These are phyloP conservation scores for Phaseolus coccineus DNA, from an alignment of 331 rosid species.

Conservation along the genomic window DNA sequence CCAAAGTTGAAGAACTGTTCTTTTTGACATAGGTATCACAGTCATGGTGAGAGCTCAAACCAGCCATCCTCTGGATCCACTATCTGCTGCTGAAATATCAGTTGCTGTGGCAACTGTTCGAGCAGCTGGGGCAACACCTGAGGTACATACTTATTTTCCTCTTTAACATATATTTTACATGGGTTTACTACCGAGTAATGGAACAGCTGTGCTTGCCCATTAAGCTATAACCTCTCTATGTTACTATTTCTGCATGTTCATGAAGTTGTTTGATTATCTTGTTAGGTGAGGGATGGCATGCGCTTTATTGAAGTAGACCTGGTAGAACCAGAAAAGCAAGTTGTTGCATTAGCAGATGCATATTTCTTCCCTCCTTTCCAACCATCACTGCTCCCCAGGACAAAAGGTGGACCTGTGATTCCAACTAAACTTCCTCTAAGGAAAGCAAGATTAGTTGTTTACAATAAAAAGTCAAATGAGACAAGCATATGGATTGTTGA, in stretches of 20 bases:
- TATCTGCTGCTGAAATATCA: constrained; percentile 92
- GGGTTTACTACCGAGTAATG: neutral
- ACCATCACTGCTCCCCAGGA: constrained; percentile 87
- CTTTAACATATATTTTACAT: constrained; percentile 13
- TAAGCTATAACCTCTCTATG: neutral
- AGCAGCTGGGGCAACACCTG: constrained; percentile 96
- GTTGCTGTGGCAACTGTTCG: constrained; percentile 96
- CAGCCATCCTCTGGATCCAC: constrained; percentile 93
- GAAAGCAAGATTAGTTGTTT: constrained; percentile 90
- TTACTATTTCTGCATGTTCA: constrained; percentile 4
- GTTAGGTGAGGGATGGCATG: constrained; percentile 92
- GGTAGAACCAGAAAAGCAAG: constrained; percentile 84
- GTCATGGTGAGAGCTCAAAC: constrained; percentile 84
- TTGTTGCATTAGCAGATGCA: constrained; percentile 96
- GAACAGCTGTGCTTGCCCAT: constrained; percentile 27
- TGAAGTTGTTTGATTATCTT: constrained; percentile 41
- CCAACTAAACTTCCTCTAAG: constrained; percentile 94
- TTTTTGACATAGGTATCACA: constrained; percentile 64
- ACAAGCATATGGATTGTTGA: constrained; percentile 87
- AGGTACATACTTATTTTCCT: constrained; percentile 57
- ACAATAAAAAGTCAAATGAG: constrained; percentile 88
- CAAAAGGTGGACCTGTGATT: constrained; percentile 91
- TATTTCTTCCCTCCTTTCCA: constrained; percentile 98
- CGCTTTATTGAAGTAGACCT: constrained; percentile 88
- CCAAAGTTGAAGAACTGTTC: constrained; percentile 36